A percentile compares a stretch with the other conserved stretches of the same genome.
Evolutionary conservation across 768 basidiomycete genomes (phyloP).

Genomic region (Omphalotus guepiniiformis): DNA sequence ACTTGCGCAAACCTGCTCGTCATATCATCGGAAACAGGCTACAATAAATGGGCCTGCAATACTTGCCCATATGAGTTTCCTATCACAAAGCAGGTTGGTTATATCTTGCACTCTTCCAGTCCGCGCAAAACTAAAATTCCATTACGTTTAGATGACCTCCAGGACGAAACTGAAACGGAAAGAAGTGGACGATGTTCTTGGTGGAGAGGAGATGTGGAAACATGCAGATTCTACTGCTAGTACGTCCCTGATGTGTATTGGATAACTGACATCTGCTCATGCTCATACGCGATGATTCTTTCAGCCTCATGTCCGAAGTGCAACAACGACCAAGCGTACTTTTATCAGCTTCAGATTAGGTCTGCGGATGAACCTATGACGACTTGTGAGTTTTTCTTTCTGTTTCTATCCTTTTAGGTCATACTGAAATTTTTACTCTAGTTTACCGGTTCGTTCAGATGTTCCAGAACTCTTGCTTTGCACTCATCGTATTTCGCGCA

Average conservation of each 20-base stretch:
- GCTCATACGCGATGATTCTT: not conserved
- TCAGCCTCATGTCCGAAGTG: constrained; percentile 70
- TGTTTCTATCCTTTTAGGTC: not conserved
- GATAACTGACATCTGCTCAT: not conserved
- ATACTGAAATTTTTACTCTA: too few relatives aligned
- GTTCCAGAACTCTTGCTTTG: too few relatives aligned
- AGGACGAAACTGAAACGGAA: constrained; percentile 85
- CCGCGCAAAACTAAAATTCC: not conserved
- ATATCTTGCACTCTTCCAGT: not conserved
- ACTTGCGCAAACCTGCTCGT: constrained; percentile 87
- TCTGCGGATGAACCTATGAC: constrained; percentile 94
- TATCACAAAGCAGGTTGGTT: constrained; percentile 71
- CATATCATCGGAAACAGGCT: constrained; percentile 71
- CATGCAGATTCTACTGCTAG: constrained; percentile 88
- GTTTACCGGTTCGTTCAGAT: too few relatives aligned
- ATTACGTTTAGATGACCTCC: constrained; percentile 72
- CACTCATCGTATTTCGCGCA: too few relatives aligned
- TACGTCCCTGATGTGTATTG: constrained; percentile 24
- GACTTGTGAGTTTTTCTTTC: constrained; percentile 37
- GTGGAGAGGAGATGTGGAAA: constrained; percentile 90
- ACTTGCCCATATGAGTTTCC: constrained; percentile 96
- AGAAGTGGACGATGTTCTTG: constrained; percentile 91
- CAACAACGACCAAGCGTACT: constrained; percentile 83
- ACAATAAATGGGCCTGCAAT: constrained; percentile 92
- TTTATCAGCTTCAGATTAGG: constrained; percentile 93